These are phyloP conservation scores for Apocynum venetum DNA, from an alignment of 257 asterid species.

Conservation along the genomic window DNA sequence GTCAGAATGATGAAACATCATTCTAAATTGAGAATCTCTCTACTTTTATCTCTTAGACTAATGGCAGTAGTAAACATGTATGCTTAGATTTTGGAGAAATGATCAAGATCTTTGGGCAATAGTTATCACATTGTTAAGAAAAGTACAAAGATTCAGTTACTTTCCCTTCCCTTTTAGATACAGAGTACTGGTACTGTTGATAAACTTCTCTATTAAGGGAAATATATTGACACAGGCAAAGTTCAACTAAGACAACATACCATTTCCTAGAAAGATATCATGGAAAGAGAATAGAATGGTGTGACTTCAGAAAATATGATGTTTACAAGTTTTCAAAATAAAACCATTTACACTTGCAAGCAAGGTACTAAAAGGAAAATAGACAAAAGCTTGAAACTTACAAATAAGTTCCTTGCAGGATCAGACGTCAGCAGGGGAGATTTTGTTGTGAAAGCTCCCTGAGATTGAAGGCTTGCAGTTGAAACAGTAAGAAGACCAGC, in stretches of 20 bases:
- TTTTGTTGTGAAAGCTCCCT: slow-evolving; percentile 62
- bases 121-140: not conserved
- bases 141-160: not conserved
- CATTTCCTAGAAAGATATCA: not conserved
- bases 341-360: not conserved
- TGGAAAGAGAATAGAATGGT: not conserved
- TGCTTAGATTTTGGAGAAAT: not conserved
- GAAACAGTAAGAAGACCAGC: slow-evolving; percentile 77
- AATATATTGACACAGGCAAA: not conserved
- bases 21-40: not conserved
- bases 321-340: not conserved
- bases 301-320: not conserved
- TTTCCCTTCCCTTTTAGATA: not conserved
- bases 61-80: not conserved
- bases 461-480: slow-evolving; percentile 65
- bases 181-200: not conserved
- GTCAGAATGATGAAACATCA: not conserved
- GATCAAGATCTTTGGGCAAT: not conserved
- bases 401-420: slow-evolving; percentile 79
- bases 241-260: not conserved
- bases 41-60: not conserved
- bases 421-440: slow-evolving; percentile 47
- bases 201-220: not conserved
- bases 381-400: slow-evolving; percentile 35
- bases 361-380: not conserved